Evolutionary conservation across 164 flowering plant genomes (phyloP).

Genomic region (Chimonanthus salicifolius): DNA sequence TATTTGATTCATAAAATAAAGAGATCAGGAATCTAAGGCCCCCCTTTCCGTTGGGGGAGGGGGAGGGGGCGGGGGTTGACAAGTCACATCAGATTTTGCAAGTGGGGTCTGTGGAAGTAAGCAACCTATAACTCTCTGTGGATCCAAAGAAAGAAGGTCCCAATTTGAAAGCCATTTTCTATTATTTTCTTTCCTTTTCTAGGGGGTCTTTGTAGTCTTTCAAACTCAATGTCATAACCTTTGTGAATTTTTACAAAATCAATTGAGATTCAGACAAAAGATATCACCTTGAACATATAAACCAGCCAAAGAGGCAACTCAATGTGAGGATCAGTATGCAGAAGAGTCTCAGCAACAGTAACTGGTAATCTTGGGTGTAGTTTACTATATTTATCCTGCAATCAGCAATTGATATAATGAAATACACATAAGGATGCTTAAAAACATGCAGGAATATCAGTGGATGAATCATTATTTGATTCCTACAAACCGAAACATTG

Average conservation of each 20-base stretch:
- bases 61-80: too few species aligned
- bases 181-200: too few species aligned
- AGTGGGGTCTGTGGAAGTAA: too few species aligned
- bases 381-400: conserved; percentile 68
- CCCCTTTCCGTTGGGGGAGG: too few species aligned
- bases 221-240: not conserved
- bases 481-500: too few species aligned
- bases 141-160: too few species aligned
- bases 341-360: conserved; percentile 88
- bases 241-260: not conserved
- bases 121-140: too few species aligned
- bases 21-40: too few species aligned
- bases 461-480: too few species aligned
- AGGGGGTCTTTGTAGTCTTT: not conserved
- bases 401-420: not conserved
- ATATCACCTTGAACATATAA: conserved; percentile 79
- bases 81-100: too few species aligned
- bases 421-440: not conserved
- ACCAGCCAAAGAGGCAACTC: conserved; percentile 96
- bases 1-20: too few species aligned
- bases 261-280: not conserved
- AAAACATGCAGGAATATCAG: not conserved
- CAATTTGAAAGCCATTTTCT: not conserved
- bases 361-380: conserved; percentile 73
- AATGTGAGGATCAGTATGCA: conserved; percentile 66